These are phyloP conservation scores for Salix dunnii DNA, from an alignment of 345 rosid genomes.

Conservation along the genomic window DNA sequence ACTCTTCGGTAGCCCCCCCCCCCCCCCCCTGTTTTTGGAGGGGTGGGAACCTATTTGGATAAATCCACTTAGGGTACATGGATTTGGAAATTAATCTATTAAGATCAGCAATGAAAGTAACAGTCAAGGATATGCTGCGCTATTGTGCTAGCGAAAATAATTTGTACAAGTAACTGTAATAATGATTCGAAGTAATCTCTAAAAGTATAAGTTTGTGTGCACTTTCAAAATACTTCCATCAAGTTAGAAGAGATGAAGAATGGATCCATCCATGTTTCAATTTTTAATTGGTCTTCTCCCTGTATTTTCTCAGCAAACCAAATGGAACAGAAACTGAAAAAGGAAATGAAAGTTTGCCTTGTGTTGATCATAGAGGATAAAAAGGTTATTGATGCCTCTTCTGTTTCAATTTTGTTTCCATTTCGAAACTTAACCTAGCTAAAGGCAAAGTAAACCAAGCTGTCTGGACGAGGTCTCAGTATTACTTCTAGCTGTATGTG, in stretches of 20 bases:
- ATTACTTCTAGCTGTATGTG: background rate
- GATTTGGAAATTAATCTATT: background rate
- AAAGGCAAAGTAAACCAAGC: background rate
- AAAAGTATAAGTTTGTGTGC: slow-evolving; percentile 11
- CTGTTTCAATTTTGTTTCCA: background rate
- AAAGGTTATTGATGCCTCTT: slow-evolving; percentile 27
- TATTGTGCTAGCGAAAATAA: too few species aligned
- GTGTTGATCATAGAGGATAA: slow-evolving; percentile 38
- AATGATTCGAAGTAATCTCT: background rate
- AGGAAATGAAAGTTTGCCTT: slow-evolving; percentile 38
- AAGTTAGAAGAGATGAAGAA: background rate
- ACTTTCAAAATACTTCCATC: background rate
- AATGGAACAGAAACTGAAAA: slow-evolving; percentile 42
- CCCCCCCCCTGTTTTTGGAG: background rate
- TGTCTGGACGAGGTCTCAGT: background rate
- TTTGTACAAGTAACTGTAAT: background rate
- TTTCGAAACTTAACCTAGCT: background rate
- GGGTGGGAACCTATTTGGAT: background rate
- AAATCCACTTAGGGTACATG: background rate
- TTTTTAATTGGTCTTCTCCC: slow-evolving; percentile 24
- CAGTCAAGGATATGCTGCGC: background rate
- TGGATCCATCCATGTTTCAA: background rate
- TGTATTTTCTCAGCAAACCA: slow-evolving; percentile 43
- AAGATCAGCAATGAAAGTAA: background rate
- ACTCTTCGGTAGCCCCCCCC: background rate